These are phyloP conservation scores for Annulohypoxylon maeteangense DNA, from an alignment of 495 filamentous ascomycete genomes.

Conservation along the genomic window DNA sequence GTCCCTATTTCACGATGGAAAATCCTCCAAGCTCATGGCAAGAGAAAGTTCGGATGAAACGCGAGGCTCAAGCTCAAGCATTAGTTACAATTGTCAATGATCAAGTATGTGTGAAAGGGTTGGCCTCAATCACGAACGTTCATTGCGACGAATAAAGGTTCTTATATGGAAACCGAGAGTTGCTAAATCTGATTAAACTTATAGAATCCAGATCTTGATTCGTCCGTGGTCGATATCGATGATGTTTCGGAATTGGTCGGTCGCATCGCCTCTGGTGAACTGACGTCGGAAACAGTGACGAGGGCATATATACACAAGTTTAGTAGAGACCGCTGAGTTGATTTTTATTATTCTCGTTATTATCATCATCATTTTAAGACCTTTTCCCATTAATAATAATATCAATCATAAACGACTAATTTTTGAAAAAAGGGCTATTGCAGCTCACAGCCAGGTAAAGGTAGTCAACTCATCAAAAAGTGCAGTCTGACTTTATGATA, in stretches of 20 bases:
- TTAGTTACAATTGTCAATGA: slow-evolving; percentile 22
- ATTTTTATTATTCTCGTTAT: too few species aligned
- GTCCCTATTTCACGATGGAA: slow-evolving; percentile 21
- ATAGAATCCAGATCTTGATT: slow-evolving; percentile 26
- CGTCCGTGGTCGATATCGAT: slow-evolving; percentile 56
- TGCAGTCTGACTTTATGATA: slow-evolving; percentile 20
- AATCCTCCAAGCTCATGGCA: slow-evolving; percentile 25
- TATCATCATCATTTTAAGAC: too few species aligned
- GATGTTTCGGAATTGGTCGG: slow-evolving; percentile 50
- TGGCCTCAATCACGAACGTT: background rate
- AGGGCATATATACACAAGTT: slow-evolving; percentile 63
- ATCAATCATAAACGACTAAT: slow-evolving; percentile 7
- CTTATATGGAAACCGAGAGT: background rate
- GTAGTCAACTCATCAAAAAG: background rate
- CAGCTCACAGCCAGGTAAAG: slow-evolving; percentile 46
- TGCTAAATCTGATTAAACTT: slow-evolving; percentile 25
- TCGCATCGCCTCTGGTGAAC: slow-evolving; percentile 51
- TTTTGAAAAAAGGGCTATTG: slow-evolving; percentile 13
- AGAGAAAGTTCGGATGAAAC: slow-evolving; percentile 35
- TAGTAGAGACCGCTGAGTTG: slow-evolving; percentile 3
- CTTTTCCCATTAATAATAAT: background rate
- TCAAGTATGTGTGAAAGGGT: slow-evolving; percentile 1
- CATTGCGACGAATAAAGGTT: background rate
- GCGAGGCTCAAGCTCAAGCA: slow-evolving; percentile 27
- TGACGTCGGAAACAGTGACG: slow-evolving; percentile 56